phyloP scores from a whole-genome alignment of 164 flowering plant species.

The Amborella trichopoda region DNA sequence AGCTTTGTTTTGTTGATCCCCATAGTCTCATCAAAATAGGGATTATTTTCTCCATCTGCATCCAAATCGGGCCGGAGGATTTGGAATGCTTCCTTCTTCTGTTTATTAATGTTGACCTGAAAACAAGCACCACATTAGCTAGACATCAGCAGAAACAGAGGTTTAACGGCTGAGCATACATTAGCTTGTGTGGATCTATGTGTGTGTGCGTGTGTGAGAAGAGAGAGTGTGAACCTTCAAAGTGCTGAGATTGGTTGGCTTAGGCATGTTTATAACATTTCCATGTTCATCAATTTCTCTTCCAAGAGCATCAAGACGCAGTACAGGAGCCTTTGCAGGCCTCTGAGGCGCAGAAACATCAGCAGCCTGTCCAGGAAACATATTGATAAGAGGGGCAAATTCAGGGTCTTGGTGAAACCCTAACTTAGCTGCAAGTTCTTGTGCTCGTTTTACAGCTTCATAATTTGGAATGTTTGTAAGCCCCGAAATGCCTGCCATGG shows the following conservation, averaged over 20 bases:
- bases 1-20: constrained; percentile 78
- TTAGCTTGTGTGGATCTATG: not conserved
- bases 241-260: constrained; percentile 74
- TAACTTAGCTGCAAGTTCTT: constrained; percentile 96
- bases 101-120: constrained; percentile 98
- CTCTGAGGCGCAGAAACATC: constrained; percentile 52
- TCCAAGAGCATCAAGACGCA: constrained; percentile 91
- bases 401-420: constrained; percentile 93
- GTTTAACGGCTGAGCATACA: too few species aligned
- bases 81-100: constrained; percentile 92
- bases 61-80: constrained; percentile 90
- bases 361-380: constrained; percentile 75
- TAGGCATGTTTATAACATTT: constrained; percentile 69
- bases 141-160: too few species aligned
- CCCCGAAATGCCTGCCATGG: constrained; percentile 27
- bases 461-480: constrained; percentile 33
- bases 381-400: constrained; percentile 84
- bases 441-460: constrained; percentile 94
- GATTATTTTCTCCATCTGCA: constrained; percentile 77
- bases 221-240: constrained; percentile 51
- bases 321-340: constrained; percentile 93
- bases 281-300: constrained; percentile 98
- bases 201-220: too few species aligned
- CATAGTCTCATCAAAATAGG: constrained; percentile 76
- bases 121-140: too few species aligned